Percentiles rank a stretch among this genome's conserved stretches.
These are phyloP conservation scores for Lactarius psammicola DNA, from an alignment of 768 basidiomycete species.

Conservation along the genomic window DNA sequence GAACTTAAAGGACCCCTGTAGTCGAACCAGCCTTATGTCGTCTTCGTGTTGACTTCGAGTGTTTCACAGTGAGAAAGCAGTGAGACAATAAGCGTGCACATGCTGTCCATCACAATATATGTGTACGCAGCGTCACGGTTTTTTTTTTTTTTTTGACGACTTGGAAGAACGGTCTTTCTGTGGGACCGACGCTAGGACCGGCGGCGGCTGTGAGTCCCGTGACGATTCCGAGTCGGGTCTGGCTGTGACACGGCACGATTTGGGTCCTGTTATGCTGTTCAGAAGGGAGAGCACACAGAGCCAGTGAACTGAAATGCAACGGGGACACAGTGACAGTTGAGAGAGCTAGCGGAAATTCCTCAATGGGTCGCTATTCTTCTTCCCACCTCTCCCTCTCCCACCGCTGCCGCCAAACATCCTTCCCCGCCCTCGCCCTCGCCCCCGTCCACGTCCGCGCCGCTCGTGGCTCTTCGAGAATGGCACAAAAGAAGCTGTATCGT, in stretches of 20 bases:
- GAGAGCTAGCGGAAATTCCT: constrained; percentile 56
- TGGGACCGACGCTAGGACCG: not conserved
- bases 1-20: no score
- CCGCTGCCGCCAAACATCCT: constrained; percentile 41
- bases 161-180: not conserved
- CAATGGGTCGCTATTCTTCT: constrained; percentile 78
- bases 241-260: not conserved
- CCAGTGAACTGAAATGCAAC: not conserved
- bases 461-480: constrained; percentile 64
- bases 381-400: constrained; percentile 42
- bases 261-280: not conserved
- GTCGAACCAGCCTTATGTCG: no score
- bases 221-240: not conserved
- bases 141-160: no score
- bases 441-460: constrained; percentile 49
- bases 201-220: not conserved
- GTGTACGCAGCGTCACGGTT: not conserved
- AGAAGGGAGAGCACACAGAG: not conserved
- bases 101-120: not conserved
- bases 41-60: no score
- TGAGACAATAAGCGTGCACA: not conserved
- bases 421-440: constrained; percentile 47
- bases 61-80: not conserved
- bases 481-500: constrained; percentile 51
- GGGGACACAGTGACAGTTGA: not conserved